Evolutionary conservation across 306 rosid species (phyloP).

Genomic region (Psophocarpus tetragonolobus): DNA sequence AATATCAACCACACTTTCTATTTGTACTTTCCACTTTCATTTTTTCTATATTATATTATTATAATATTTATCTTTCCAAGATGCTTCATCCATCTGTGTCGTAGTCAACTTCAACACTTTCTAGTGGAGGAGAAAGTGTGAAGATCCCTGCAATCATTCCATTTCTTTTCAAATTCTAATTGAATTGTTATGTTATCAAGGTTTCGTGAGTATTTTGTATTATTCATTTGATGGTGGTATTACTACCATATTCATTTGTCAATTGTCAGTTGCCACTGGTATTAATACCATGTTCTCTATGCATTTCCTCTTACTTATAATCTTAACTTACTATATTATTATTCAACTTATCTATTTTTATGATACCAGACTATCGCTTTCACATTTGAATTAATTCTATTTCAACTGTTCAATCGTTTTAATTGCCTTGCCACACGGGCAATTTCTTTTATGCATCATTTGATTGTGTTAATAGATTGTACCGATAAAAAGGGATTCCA

Average conservation of each 20-base stretch:
- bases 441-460: background rate
- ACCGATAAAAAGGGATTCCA: background rate
- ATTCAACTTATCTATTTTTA: no score
- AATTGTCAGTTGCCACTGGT: no score
- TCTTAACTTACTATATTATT: no score
- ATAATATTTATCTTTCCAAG: background rate
- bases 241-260: background rate
- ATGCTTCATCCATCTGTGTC: background rate
- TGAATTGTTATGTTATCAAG: background rate
- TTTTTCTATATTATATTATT: background rate
- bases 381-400: no score
- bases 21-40: background rate
- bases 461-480: background rate
- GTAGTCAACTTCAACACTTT: background rate
- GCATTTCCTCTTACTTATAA: no score
- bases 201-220: background rate
- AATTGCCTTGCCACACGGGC: background rate
- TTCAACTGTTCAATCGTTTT: no score
- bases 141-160: background rate
- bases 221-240: background rate
- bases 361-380: no score
- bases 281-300: background rate
- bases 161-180: background rate
- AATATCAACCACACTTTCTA: slow-evolving; percentile 20
- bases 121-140: background rate